phyloP scores from a whole-genome alignment of 768 basidiomycete species.

The Mycena capillaripes region DNA sequence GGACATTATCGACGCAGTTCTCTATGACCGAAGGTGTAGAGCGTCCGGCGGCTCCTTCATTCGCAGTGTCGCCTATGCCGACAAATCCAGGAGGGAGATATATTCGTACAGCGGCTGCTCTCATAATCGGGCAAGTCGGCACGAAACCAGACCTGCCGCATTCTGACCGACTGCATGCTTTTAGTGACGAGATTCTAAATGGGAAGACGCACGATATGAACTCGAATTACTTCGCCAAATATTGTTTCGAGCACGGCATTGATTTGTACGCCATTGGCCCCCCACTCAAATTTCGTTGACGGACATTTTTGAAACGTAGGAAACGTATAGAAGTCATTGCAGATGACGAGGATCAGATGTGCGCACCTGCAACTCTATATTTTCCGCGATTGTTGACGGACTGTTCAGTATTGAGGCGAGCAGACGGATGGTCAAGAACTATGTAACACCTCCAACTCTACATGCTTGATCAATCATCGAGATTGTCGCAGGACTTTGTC shows the following conservation, averaged over 20 bases:
- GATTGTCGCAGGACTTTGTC: constrained; percentile 74
- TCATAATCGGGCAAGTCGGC: constrained; percentile 75
- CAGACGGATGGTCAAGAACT: constrained; percentile 80
- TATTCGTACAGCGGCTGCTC: constrained; percentile 81
- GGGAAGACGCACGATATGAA: constrained; percentile 91
- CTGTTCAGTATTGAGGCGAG: constrained; percentile 83
- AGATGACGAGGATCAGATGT: constrained; percentile 92
- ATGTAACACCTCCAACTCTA: constrained; percentile 49
- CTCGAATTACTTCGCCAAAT: constrained; percentile 89
- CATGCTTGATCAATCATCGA: too few species aligned
- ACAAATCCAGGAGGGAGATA: constrained; percentile 76
- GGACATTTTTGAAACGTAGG: constrained; percentile 53
- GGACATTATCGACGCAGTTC: constrained; percentile 22
- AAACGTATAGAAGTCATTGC: constrained; percentile 93
- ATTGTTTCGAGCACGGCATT: constrained; percentile 90
- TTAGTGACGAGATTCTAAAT: constrained; percentile 92
- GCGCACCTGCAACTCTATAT: constrained; percentile 49
- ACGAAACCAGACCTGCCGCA: neutral
- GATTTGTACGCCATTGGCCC: constrained; percentile 68
- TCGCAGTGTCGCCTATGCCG: constrained; percentile 70
- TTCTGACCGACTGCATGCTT: constrained; percentile 5
- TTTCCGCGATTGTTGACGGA: constrained; percentile 1
- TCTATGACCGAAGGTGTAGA: neutral
- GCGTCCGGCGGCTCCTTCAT: constrained; percentile 38
- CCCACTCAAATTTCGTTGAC: constrained; percentile 28